phyloP scores from a whole-genome alignment of 176 grass and related monocot genomes.

The Triticum timopheevii region DNA sequence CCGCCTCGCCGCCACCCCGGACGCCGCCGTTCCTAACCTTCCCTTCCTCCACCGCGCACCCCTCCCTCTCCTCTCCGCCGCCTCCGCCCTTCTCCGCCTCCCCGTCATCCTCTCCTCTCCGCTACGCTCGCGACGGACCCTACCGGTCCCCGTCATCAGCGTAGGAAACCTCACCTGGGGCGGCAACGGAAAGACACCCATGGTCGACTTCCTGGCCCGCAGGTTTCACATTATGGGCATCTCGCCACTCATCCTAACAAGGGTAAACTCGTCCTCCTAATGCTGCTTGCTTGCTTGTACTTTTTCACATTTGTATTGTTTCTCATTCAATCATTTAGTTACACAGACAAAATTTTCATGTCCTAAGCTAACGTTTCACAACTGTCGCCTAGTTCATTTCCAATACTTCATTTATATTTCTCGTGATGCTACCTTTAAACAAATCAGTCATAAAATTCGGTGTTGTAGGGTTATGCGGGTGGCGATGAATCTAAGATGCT shows the following conservation, averaged over 20 bases:
- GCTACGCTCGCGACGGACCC: slow-evolving; percentile 39
- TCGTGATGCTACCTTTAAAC: background rate
- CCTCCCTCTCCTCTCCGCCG: slow-evolving; percentile 66
- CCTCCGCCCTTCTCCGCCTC: slow-evolving; percentile 46
- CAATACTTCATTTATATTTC: background rate
- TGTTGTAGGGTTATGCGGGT: slow-evolving; percentile 62
- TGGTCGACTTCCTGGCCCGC: slow-evolving; percentile 71
- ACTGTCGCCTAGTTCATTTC: background rate
- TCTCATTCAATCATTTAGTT: background rate
- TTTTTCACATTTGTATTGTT: background rate
- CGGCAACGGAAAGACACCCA: slow-evolving; percentile 83
- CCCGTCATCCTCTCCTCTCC: slow-evolving; percentile 35
- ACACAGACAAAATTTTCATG: background rate
- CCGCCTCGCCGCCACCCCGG: slow-evolving; percentile 53
- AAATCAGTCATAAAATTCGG: background rate
- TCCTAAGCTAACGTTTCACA: background rate
- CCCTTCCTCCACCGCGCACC: slow-evolving; percentile 54
- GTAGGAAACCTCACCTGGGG: slow-evolving; percentile 90
- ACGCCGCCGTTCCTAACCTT: slow-evolving; percentile 44
- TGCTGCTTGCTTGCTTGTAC: background rate
- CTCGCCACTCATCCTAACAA: slow-evolving; percentile 68
- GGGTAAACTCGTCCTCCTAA: slow-evolving; percentile 25
- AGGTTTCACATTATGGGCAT: slow-evolving; percentile 39
- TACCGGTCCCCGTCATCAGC: slow-evolving; percentile 67
- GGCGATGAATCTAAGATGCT: slow-evolving; percentile 87